phyloP scores from a whole-genome alignment of 1,284 basidiomycete species.

The Phellopilus nigrolimitatus region DNA sequence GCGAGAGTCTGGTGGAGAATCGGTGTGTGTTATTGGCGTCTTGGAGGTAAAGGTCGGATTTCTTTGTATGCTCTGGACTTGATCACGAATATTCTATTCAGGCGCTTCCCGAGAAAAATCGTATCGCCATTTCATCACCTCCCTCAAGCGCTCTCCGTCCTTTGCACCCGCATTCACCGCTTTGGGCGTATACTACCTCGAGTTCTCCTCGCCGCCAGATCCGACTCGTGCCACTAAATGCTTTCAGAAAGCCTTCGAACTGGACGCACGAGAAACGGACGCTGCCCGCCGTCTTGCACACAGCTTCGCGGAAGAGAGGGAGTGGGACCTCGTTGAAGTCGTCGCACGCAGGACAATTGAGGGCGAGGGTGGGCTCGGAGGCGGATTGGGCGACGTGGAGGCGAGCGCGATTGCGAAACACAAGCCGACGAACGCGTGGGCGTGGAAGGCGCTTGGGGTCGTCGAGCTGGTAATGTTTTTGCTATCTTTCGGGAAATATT shows the following conservation, averaged over 20 bases:
- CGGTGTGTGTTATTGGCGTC: constrained; percentile 74
- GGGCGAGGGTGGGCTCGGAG: constrained; percentile 79
- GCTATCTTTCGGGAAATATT: not conserved
- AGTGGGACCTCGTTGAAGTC: constrained; percentile 95
- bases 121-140: constrained; percentile 78
- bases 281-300: constrained; percentile 83
- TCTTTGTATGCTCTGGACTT: not conserved
- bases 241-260: constrained; percentile 98
- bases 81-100: constrained; percentile 24
- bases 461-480: constrained; percentile 80
- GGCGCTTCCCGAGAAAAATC: constrained; percentile 53
- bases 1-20: constrained; percentile 84
- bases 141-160: constrained; percentile 71
- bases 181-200: constrained; percentile 86
- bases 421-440: constrained; percentile 88
- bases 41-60: constrained; percentile 50
- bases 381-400: constrained; percentile 46
- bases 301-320: constrained; percentile 88
- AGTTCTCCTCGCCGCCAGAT: constrained; percentile 70
- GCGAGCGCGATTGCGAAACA: constrained; percentile 45
- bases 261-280: constrained; percentile 84
- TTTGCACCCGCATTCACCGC: constrained; percentile 94
- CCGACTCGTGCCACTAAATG: constrained; percentile 87
- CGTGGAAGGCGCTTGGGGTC: constrained; percentile 95
- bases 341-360: constrained; percentile 90